phyloP scores from a whole-genome alignment of 2,329 filamentous ascomycete species.

The Cryphonectria carpinicola region DNA sequence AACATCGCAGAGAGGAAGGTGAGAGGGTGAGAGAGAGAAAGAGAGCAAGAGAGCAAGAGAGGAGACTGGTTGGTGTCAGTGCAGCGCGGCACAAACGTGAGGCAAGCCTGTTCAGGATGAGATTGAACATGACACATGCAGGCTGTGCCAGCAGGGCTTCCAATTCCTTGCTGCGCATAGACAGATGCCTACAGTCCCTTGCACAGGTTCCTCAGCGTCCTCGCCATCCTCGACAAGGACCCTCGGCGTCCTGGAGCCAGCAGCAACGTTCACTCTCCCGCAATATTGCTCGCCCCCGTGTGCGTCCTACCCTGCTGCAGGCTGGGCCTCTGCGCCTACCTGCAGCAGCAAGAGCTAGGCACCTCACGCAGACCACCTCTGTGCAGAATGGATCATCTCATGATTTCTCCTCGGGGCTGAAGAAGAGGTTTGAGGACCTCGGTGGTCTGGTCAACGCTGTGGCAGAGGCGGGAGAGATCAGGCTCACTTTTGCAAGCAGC shows the following conservation, averaged over 20 bases:
- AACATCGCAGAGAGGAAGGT: neutral
- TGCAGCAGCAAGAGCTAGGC: neutral
- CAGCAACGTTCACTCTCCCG: neutral
- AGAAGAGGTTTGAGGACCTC: neutral
- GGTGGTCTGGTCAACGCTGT: neutral
- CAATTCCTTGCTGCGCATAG: neutral
- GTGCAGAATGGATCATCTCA: neutral
- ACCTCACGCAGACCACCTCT: neutral
- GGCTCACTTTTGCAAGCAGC: conserved; percentile 1
- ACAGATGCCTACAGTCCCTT: neutral
- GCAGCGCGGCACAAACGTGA: neutral
- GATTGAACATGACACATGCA: neutral
- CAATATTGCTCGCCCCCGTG: neutral
- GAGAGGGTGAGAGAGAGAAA: neutral
- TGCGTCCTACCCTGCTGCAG: neutral
- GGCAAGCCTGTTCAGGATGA: neutral
- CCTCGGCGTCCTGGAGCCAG: neutral
- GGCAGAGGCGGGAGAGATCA: neutral
- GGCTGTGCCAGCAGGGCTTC: neutral
- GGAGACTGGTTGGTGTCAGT: neutral
- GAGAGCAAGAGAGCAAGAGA: neutral
- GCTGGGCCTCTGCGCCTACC: neutral
- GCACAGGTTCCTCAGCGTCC: neutral
- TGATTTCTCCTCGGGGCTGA: neutral
- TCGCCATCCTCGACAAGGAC: neutral